These are phyloP conservation scores for Phaeosphaeriaceae sp. DNA, from an alignment of 2,329 filamentous ascomycete species.

Conservation along the genomic window DNA sequence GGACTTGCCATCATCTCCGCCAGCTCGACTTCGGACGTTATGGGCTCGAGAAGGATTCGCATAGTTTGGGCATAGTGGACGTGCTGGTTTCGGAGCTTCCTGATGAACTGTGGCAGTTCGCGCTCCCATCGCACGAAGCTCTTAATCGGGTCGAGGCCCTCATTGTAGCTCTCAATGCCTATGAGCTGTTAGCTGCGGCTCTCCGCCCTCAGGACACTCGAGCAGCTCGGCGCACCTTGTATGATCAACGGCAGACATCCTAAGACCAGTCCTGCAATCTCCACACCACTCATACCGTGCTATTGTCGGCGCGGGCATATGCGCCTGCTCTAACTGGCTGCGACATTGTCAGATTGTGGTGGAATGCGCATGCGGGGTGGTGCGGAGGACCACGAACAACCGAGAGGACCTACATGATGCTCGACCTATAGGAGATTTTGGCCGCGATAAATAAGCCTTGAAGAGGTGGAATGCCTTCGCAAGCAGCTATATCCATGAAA, in stretches of 20 bases:
- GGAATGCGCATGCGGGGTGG: neutral
- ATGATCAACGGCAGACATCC: constrained; percentile 50
- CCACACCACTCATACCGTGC: constrained; percentile 38
- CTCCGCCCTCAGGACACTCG: neutral
- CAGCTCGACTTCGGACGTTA: constrained; percentile 45
- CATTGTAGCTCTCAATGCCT: constrained; percentile 48
- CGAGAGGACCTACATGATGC: neutral
- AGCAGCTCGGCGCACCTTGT: constrained; percentile 22
- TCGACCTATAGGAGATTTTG: neutral
- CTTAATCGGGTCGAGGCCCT: constrained; percentile 50
- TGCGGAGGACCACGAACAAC: neutral
- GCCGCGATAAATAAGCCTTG: neutral
- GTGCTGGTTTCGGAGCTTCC: constrained; percentile 47
- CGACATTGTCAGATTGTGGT: constrained; percentile 14
- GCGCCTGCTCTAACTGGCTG: constrained; percentile 5
- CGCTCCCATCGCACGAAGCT: constrained; percentile 45
- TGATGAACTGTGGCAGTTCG: constrained; percentile 44
- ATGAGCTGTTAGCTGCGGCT: neutral
- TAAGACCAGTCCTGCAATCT: constrained; percentile 44
- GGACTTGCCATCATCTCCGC: constrained; percentile 45
- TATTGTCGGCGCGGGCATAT: neutral
- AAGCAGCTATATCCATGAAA: constrained; percentile 1
- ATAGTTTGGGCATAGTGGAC: constrained; percentile 47
- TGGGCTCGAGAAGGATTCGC: constrained; percentile 44
- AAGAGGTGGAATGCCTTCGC: neutral